phyloP scores from a whole-genome alignment of 257 asterid genomes.

The Solanum verrucosum region DNA sequence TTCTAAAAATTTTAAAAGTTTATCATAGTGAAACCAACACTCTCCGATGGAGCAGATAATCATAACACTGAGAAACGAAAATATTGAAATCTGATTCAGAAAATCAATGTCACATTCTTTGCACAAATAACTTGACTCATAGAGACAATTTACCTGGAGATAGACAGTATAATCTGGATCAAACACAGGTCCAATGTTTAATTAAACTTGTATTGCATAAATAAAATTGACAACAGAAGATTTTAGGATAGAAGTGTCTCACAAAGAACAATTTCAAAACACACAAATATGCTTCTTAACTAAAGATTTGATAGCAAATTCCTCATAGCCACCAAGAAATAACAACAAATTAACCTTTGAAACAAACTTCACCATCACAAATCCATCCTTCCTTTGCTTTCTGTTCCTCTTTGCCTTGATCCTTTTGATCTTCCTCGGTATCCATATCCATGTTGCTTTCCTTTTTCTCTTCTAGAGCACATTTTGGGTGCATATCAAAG shows the following conservation, averaged over 20 bases:
- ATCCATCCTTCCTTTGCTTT: constrained; percentile 29
- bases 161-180: not conserved
- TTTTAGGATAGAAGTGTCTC: not conserved
- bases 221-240: not conserved
- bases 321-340: not conserved
- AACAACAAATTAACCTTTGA: constrained; percentile 11
- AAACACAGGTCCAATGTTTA: not conserved
- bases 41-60: not conserved
- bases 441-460: not conserved
- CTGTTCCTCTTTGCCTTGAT: constrained; percentile 4
- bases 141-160: not conserved
- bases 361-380: constrained; percentile 54
- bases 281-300: not conserved
- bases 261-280: not conserved
- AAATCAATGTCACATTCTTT: not conserved
- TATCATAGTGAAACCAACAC: not conserved
- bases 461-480: constrained; percentile 37
- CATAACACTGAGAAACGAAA: not conserved
- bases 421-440: not conserved
- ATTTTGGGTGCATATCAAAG: constrained; percentile 70
- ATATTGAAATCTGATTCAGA: not conserved
- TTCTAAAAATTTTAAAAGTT: not conserved
- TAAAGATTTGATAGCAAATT: not conserved
- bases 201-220: not conserved
- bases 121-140: not conserved